Conservation (phyloP, 176 grass and related monocot genomes). For the Phoenix dactylifera region DNA sequence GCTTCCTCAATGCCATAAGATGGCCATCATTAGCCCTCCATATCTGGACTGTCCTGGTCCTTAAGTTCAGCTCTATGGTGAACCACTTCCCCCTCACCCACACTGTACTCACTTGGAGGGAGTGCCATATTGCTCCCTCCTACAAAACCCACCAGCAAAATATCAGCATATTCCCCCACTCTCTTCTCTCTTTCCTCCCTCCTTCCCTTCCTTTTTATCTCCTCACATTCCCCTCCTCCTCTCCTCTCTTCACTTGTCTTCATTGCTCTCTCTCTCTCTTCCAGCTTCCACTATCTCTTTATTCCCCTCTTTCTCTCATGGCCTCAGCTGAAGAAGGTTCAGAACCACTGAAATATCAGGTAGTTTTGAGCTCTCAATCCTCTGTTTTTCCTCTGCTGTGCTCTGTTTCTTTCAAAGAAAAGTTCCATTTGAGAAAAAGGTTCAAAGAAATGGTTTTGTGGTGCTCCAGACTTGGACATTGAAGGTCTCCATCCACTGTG, state of each 20-base stretch:
- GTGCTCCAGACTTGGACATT: slow-evolving; percentile 46
- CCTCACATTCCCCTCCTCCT: slow-evolving; percentile 7
- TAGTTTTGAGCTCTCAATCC: slow-evolving; percentile 11
- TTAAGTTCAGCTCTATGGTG: too few relatives aligned
- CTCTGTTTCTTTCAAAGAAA: slow-evolving; percentile 1
- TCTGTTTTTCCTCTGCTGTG: slow-evolving; percentile 3
- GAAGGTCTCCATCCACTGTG: slow-evolving; percentile 97
- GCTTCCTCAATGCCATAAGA: too few relatives aligned
- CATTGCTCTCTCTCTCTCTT: neutral
- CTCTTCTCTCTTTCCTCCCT: neutral
- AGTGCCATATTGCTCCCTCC: too few relatives aligned
- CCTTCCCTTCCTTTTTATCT: slow-evolving; percentile 2
- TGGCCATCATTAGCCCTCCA: too few relatives aligned
- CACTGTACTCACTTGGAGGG: too few relatives aligned
- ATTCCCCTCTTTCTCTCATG: slow-evolving; percentile 30
- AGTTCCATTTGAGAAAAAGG: neutral
- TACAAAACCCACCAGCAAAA: too few relatives aligned
- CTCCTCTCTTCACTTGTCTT: slow-evolving; percentile 2
- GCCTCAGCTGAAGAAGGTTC: slow-evolving; percentile 43
- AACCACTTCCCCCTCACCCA: too few relatives aligned
- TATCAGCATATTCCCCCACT: too few relatives aligned
- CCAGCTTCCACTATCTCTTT: neutral
- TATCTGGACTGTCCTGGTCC: too few relatives aligned
- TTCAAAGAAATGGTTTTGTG: slow-evolving; percentile 1
- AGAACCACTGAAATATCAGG: slow-evolving; percentile 77